Evolutionary conservation across 192 early-diverging fungal genomes (phyloP).

Genomic region (Linnemannia hyalina): DNA sequence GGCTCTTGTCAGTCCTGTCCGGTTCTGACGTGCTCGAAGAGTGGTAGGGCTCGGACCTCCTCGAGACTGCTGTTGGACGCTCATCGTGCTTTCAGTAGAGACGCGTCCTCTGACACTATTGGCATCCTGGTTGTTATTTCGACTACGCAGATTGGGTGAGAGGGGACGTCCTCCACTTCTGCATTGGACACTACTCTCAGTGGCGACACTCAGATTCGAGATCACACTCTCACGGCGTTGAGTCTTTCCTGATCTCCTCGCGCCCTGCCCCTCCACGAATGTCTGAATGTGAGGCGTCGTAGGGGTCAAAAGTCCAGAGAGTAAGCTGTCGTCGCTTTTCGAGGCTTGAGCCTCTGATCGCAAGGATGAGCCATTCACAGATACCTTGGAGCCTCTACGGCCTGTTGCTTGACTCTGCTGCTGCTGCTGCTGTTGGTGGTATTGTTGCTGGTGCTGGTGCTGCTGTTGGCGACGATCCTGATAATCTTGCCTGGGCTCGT

Average conservation of each 20-base stretch:
- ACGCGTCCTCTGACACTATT: slow-evolving; percentile 13
- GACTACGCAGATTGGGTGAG: slow-evolving; percentile 16
- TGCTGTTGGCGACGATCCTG: slow-evolving; percentile 20
- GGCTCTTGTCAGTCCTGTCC: slow-evolving; percentile 19
- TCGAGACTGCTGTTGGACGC: slow-evolving; percentile 10
- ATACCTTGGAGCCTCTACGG: slow-evolving; percentile 9
- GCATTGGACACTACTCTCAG: slow-evolving; percentile 12
- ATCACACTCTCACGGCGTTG: slow-evolving; percentile 23
- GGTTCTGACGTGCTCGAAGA: slow-evolving; percentile 34
- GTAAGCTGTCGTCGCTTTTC: not conserved
- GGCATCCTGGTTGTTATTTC: not conserved
- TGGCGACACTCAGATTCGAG: slow-evolving; percentile 30
- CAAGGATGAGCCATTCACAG: not conserved
- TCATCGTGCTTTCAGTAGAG: slow-evolving; percentile 33
- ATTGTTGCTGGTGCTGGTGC: not conserved
- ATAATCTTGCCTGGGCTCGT: slow-evolving; percentile 12
- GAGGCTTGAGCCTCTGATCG: not conserved
- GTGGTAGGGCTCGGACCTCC: not conserved
- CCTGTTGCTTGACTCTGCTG: not conserved
- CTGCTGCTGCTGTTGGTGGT: not conserved
- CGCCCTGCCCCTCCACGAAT: slow-evolving; percentile 10
- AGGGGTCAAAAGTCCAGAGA: slow-evolving; percentile 22
- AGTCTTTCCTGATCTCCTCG: slow-evolving; percentile 15
- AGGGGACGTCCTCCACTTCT: slow-evolving; percentile 11
- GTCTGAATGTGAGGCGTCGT: slow-evolving; percentile 32